phyloP scores from a whole-genome alignment of 371 early-diverging fungal genomes.

The Parasitella parasitica region DNA sequence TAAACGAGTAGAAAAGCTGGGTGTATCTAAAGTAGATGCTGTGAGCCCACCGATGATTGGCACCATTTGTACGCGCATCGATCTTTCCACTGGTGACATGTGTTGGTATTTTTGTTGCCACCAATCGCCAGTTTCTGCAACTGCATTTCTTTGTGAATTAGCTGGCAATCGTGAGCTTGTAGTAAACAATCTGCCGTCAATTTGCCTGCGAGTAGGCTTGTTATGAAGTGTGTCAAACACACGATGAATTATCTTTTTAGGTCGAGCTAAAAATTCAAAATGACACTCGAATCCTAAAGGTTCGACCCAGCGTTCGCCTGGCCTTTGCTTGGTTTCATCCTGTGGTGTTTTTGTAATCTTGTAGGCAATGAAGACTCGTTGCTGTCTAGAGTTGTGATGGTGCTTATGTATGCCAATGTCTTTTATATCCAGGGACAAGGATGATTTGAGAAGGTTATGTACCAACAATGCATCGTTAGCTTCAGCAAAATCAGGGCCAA shows the following conservation, averaged over 20 bases:
- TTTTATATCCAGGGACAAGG: slow-evolving; percentile 6
- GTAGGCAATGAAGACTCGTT: background rate
- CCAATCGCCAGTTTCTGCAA: background rate
- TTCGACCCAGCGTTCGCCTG: slow-evolving; percentile 14
- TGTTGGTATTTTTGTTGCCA: slow-evolving; percentile 3
- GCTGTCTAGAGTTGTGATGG: background rate
- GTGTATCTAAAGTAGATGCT: background rate
- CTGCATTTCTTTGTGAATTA: background rate
- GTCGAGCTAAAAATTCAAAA: slow-evolving; percentile 10
- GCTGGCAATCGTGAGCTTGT: background rate
- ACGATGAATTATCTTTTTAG: slow-evolving; percentile 7
- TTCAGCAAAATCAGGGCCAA: slow-evolving; percentile 9
- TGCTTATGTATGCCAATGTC: slow-evolving; percentile 2
- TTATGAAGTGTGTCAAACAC: slow-evolving; percentile 12
- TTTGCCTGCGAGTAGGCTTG: slow-evolving; percentile 6
- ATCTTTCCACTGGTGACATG: background rate
- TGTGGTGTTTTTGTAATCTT: slow-evolving; percentile 7
- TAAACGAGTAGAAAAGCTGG: background rate
- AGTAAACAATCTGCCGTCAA: background rate
- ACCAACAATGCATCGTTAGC: background rate
- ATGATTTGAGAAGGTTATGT: slow-evolving; percentile 7
- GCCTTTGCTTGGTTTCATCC: slow-evolving; percentile 7
- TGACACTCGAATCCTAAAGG: slow-evolving; percentile 15
- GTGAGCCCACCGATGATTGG: slow-evolving; percentile 6
- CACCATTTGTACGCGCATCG: background rate